Evolutionary conservation across 805 yeast genomes (phyloP), one percentile per base, ranked within the genome.

Genomic region (Kodamaea kaohsiungensis): DNA sequence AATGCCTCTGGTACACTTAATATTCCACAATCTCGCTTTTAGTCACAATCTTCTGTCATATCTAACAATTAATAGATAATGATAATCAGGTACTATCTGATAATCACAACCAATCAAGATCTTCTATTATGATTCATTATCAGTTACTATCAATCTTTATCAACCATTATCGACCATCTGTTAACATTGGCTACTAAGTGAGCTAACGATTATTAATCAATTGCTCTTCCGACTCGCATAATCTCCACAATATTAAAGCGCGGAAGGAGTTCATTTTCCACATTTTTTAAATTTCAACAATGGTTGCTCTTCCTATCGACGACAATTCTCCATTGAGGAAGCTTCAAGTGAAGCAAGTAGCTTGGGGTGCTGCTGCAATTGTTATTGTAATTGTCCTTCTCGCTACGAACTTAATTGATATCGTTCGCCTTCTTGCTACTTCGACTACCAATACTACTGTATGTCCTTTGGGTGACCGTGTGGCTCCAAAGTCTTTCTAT

Each of bases 401-500:
- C 19, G 30, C 61, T 49, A 62, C 69, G 47, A 62, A 64, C 46
- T 43, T 63, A 35, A 52, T 64, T 49, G 56, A 59, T 43, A 54
- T 59, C 42, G 42, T 66, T 27, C 61, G 58, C 38, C 59, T 69
- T 38, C 58, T 53, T 30, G 38, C 55, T 43, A 51, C 55, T 46
- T 63, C 63, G 19, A 59, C 56, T 8, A 58, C 48, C 54, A 46
- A 54, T 16, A 18, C 39, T 52, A 45, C 37, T 3, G 37, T 65
- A 17, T 70, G 74, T 52, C 73, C 72, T 4, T 51, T 70, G 39
- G 53, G 56, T 15, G 66, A 64, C 1, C 55, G 60, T 19, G 59
- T 60, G 19, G 61, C 58, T 3, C 73, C 75, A 9, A 19, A 30
- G 12, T 57, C 67, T 7, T 81, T 68, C 58, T 53, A 62, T 49